Base-by-base conservation (phyloP, 2,329 filamentous ascomycete species). In the Fusarium sp. region DNA sequence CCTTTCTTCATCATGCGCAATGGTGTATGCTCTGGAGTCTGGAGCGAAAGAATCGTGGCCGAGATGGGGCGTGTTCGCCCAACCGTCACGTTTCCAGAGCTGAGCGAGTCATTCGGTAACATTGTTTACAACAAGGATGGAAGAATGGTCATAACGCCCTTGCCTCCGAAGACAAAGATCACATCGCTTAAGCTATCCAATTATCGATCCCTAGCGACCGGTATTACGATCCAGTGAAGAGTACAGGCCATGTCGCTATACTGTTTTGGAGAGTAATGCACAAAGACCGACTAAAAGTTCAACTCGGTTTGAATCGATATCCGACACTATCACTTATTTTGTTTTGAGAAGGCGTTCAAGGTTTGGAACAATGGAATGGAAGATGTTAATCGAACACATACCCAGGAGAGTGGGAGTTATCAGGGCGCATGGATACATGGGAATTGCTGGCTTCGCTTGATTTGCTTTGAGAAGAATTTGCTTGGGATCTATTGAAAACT, bases 1-100 rank as follows among this genome's bases (percentile, higher is more conserved):
- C 92, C 92, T 0, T 93, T 90, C 74, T 94, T 93, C 75, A 81
- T 91, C 57, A 80, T 93, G 41, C 81, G 84, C 33, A 82, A 88
- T 46, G 86, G 86, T 37, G 80, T 83, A 72, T 91, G 89, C 71
- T 89, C 87, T 2, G 92, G 92, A 8, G 85, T 94, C 3, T 94
- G 91, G 92, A 93, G 89, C 75, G 87, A 91, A 11, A 77, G 81
- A 10, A 93, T 93, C 44, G 80, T 93, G 12, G 80, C 85, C 24
- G 84, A 88, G 59, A 84, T 94, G 54, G 82, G 84, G 31, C 81
- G 83, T 37, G 84, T 87, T 15, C 85, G 91, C 8, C 90, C 91
- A 1, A 77, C 81, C 3, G 85, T 85, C 6, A 79, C 81, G 3
- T 93, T 90, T 72, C 82, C 86, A 42, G 87, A 91, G 69, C 82